Evolutionary conservation across 495 filamentous ascomycete species (phyloP), one percentile per base, ranked within the genome.

Genomic region (Aspergillus ostianus): DNA sequence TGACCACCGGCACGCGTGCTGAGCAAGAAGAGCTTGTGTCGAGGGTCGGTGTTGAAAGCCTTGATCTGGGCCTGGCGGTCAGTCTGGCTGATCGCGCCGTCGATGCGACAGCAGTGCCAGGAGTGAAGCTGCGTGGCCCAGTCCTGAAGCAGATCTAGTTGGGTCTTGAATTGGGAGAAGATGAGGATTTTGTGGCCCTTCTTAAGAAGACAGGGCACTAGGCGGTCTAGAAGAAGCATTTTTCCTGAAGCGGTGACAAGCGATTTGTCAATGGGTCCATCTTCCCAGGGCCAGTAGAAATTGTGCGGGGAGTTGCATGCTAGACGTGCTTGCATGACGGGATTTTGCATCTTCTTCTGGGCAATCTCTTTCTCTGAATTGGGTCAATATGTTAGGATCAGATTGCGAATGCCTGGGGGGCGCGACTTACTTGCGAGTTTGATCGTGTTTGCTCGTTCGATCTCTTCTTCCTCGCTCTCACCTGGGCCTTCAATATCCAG

Each of bases 101-200:
- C 94, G 51, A 98, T 96, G 26, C 94, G 90, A 70, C 92, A 96
- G 53, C 90, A 82, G 17, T 84, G 80, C 91, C 91, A 97, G 8
- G 75, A 73, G 6, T 87, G 87, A 0, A 97, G 77, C 1, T 83
- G 77, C 0, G 75, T 77, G 48, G 87, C 91, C 81, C 94, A 98
- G 63, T 92, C 87, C 63, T 95, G 85, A 30, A 98, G 78, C 48
- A 98, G 89, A 67, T 97, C 92, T 5, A 98, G 85, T 65, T 95
- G 92, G 3, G 86, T 93, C 55, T 93, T 94, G 77, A 98, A 98
- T 67, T 98, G 94, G 0, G 90, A 93, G 77, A 98, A 98, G 64
- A 98, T 91, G 58, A 98, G 84, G 41, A 97, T 85, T 69, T 97
- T 97, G 73, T 97, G 93, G 32, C 84, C 87, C 41, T 84, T 82